Evolutionary conservation across 169 alveolate genomes (phyloP).

Genomic region (Ichthyophthirius multifiliis): DNA sequence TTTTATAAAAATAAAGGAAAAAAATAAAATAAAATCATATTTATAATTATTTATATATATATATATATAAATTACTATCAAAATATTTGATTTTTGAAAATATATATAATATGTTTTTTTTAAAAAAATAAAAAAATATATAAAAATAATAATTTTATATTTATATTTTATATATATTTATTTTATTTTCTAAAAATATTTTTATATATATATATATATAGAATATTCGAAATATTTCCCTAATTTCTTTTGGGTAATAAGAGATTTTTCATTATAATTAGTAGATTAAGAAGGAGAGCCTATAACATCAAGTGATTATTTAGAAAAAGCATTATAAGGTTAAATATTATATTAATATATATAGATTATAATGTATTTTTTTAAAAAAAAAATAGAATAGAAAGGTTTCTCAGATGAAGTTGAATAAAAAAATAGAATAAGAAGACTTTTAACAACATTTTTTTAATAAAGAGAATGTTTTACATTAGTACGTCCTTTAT

Average conservation of each 20-base stretch:
- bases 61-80: neutral
- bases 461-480: slow-evolving; percentile 83
- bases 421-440: slow-evolving; percentile 69
- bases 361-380: neutral
- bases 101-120: too few relatives aligned
- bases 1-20: neutral
- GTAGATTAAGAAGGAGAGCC: slow-evolving; percentile 70
- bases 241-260: slow-evolving; percentile 80
- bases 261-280: slow-evolving; percentile 77
- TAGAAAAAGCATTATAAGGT: neutral
- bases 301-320: slow-evolving; percentile 51
- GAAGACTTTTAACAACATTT: slow-evolving; percentile 68
- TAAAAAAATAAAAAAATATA: neutral
- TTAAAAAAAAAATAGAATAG: neutral
- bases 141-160: neutral
- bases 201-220: neutral
- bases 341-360: neutral
- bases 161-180: neutral
- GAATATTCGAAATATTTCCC: slow-evolving; percentile 78
- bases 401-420: slow-evolving; percentile 42
- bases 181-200: neutral
- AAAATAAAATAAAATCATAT: neutral
- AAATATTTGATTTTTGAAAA: neutral
- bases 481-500: slow-evolving; percentile 75
- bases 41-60: neutral